Evolutionary conservation across 495 filamentous ascomycete species (phyloP).

Genomic region (Arthonia radiata): DNA sequence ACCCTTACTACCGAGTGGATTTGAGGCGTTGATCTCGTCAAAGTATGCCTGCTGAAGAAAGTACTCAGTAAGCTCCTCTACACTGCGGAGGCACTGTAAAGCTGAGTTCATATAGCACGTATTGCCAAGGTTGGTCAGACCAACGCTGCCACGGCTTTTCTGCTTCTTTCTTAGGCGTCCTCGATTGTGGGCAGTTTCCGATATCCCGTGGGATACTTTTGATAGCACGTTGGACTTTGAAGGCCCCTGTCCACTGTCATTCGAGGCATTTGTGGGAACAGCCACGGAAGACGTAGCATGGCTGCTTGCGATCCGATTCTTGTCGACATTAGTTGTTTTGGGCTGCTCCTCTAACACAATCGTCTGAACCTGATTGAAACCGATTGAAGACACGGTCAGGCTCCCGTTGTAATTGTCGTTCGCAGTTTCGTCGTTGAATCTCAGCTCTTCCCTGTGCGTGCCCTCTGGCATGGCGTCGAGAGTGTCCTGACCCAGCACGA

Average conservation of each 20-base stretch:
- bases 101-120: slow-evolving; percentile 99
- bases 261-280: too few species aligned
- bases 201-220: slow-evolving; percentile 8
- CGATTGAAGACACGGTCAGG: slow-evolving; percentile 33
- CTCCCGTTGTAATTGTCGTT: slow-evolving; percentile 58
- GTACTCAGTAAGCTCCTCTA: slow-evolving; percentile 77
- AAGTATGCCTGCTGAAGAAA: slow-evolving; percentile 55
- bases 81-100: slow-evolving; percentile 71
- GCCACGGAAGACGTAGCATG: too few species aligned
- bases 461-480: slow-evolving; percentile 45
- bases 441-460: slow-evolving; percentile 43
- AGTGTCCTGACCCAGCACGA: slow-evolving; percentile 44
- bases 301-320: too few species aligned
- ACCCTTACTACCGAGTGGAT: slow-evolving; percentile 63
- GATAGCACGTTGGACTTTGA: slow-evolving; percentile 5
- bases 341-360: slow-evolving; percentile 58
- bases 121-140: slow-evolving; percentile 76
- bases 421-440: slow-evolving; percentile 42
- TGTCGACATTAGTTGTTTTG: slow-evolving; percentile 25
- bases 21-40: slow-evolving; percentile 55
- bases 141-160: slow-evolving; percentile 45
- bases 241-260: too few species aligned
- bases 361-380: slow-evolving; percentile 39
- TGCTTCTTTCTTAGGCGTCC: slow-evolving; percentile 40
- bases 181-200: slow-evolving; percentile 16